Evolutionary conservation across 768 basidiomycete genomes (phyloP).

Genomic region (Naganishia antarctica): DNA sequence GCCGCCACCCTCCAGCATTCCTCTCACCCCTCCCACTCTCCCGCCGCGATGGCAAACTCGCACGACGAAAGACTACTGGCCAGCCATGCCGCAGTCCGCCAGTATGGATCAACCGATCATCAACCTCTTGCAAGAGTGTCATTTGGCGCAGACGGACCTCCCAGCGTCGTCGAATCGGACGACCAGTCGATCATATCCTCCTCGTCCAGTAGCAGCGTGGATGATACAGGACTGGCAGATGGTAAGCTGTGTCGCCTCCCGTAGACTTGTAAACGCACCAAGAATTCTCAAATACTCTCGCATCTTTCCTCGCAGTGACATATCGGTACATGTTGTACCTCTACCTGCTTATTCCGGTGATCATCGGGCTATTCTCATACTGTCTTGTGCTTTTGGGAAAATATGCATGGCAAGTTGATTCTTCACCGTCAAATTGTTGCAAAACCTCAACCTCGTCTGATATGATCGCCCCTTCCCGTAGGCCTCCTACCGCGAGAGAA

Average conservation of each 20-base stretch:
- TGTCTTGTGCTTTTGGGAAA: constrained; percentile 38
- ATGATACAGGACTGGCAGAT: background rate
- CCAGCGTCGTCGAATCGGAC: background rate
- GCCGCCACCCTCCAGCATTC: background rate
- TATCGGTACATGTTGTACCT: constrained; percentile 7
- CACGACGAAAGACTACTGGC: constrained; percentile 14
- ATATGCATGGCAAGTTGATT: constrained; percentile 41
- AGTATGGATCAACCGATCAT: background rate
- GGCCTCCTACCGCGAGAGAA: constrained; percentile 45
- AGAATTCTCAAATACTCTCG: background rate
- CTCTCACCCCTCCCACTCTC: background rate
- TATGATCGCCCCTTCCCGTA: constrained; percentile 15
- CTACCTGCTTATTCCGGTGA: constrained; percentile 1
- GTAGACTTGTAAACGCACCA: background rate
- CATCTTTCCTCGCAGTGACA: background rate
- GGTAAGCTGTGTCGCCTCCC: background rate
- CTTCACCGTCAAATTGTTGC: background rate
- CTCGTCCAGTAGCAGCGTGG: background rate
- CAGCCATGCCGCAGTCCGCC: background rate
- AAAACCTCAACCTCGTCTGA: background rate
- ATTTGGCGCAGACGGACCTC: background rate
- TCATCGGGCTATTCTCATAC: background rate
- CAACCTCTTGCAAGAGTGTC: background rate
- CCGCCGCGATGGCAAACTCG: background rate
- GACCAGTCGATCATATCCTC: background rate